Conservation (phyloP, 805 yeast genomes). For the Blastobotrys robertii region DNA sequence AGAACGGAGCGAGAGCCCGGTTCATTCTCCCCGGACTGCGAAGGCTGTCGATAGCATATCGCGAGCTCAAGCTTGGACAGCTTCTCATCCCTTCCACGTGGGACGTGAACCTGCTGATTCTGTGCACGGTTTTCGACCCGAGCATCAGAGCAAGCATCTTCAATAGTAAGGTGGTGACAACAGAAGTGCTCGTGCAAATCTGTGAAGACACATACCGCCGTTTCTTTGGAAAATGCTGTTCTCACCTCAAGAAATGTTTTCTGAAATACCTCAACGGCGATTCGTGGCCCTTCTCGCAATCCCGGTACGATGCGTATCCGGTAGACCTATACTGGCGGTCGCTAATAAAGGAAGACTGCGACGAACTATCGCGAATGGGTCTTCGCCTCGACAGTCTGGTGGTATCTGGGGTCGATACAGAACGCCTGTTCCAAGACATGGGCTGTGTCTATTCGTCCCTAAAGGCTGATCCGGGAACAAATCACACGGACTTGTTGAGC, state of each 20-base stretch:
- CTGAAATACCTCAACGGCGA: neutral
- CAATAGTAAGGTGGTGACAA: neutral
- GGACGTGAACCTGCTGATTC: slow-evolving; percentile 1
- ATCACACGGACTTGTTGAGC: neutral
- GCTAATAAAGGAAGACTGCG: neutral
- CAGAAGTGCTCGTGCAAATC: neutral
- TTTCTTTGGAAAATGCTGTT: neutral
- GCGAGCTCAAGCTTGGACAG: too few species aligned
- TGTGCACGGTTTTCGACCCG: slow-evolving; percentile 1
- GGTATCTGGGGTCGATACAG: slow-evolving; percentile 1
- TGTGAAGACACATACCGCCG: slow-evolving; percentile 1
- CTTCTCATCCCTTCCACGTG: neutral
- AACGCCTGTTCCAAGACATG: slow-evolving; percentile 1
- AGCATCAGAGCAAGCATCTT: neutral
- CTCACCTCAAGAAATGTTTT: neutral
- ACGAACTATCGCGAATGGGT: slow-evolving; percentile 1
- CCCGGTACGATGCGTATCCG: neutral
- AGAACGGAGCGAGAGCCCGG: too few species aligned
- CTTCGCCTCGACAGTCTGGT: slow-evolving; percentile 1
- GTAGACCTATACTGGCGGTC: slow-evolving; percentile 2
- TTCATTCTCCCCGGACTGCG: too few species aligned
- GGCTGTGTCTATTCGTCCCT: slow-evolving; percentile 1
- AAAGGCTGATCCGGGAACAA: neutral
- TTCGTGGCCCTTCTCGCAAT: slow-evolving; percentile 1
- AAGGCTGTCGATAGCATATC: too few species aligned